Base-by-base conservation (phyloP, 2,329 filamentous ascomycete species). In the Pseudopithomyces chartarum region DNA sequence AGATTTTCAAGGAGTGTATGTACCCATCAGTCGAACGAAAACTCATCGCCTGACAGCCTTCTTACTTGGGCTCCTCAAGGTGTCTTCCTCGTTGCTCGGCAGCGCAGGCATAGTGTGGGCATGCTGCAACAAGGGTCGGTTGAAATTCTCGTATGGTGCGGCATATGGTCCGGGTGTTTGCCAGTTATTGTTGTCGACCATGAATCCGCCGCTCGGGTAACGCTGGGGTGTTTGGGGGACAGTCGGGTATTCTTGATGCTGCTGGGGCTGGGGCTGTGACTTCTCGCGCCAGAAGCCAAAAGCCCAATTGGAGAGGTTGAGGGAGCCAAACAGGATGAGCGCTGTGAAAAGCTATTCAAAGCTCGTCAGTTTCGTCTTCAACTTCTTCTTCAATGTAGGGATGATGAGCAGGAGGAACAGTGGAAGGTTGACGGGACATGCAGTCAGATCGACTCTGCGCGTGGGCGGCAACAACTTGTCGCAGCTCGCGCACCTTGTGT, bases 271-370 rank as follows among this genome's bases (percentile, higher is more conserved):
- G 11, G 42, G 36, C 20, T 61, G 50, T 29, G 65, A 60, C 60
- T 80, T 79, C 55, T 78, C 74, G 56, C 81, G 76, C 63, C 86
- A 81, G 50, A 84, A 79, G 56, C 81, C 80, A 69, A 87, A 87
- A 2, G 84, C 84, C 71, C 84, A 80, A 69, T 88, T 88, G 54
- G 82, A 84, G 57, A 85, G 77, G 42, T 82, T 80, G 50, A 87
- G 81, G 63, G 82, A 81, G 45, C 78, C 78, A 58, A 83, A 80
- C 53, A 84, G 73, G 51, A 83, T 55, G 48, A 81, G 60, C 38
- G 76, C 72, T 23, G 78, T 78, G 70, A 83, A 83, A 71, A 83
- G 52, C 81, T 81, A 44, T 71, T 71, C 2, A 23, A 20, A 29
- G 12, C 34, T 17, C 7, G 38, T 46, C 45, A 48, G 45, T 26